Evolutionary conservation across 805 yeast species (phyloP).

Genomic region (Myxozyma udenii): DNA sequence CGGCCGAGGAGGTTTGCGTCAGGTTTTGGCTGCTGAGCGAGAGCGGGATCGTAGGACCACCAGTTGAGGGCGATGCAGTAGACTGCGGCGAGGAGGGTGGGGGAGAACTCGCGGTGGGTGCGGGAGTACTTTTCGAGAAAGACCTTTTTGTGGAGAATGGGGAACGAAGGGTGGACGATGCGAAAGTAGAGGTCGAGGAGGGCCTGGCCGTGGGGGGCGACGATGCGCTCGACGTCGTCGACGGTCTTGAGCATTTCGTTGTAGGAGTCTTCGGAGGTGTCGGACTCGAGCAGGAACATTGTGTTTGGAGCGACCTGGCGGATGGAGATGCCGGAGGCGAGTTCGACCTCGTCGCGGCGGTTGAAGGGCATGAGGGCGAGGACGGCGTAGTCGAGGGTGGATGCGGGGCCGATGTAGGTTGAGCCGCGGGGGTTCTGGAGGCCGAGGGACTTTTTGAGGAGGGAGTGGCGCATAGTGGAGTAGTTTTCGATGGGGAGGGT

Average conservation of each 20-base stretch:
- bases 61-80: constrained; percentile 85
- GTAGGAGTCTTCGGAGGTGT: constrained; percentile 61
- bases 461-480: constrained; percentile 57
- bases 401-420: constrained; percentile 83
- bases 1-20: constrained; percentile 66
- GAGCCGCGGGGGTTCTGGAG: constrained; percentile 87
- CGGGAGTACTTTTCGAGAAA: constrained; percentile 87
- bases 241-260: constrained; percentile 69
- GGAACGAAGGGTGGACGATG: constrained; percentile 86
- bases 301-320: constrained; percentile 75
- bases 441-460: constrained; percentile 65
- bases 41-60: constrained; percentile 86
- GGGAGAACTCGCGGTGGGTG: constrained; percentile 87
- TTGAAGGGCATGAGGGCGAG: constrained; percentile 62
- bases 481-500: constrained; percentile 61
- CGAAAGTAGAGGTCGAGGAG: constrained; percentile 69
- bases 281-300: constrained; percentile 72
- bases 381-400: constrained; percentile 71
- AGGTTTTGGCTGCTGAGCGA: constrained; percentile 75
- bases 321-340: constrained; percentile 62
- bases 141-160: constrained; percentile 85
- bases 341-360: constrained; percentile 75
- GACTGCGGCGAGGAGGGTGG: constrained; percentile 87
- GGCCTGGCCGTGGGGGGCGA: constrained; percentile 89
- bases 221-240: constrained; percentile 77